Evolutionary conservation across 2,329 filamentous ascomycete genomes (phyloP).

Genomic region (Phoma sp.): DNA sequence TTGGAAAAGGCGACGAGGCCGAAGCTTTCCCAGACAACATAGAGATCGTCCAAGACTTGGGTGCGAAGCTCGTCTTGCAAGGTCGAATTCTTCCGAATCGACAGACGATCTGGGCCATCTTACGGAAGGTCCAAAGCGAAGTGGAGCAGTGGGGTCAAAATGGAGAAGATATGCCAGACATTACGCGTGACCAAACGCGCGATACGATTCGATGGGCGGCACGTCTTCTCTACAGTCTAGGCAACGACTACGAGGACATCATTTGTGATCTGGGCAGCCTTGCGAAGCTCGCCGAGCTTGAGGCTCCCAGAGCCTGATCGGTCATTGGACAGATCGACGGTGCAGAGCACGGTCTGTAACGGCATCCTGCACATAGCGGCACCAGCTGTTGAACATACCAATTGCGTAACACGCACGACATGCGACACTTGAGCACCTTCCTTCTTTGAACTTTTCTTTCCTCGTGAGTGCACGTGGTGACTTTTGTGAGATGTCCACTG

Average conservation of each 20-base stretch:
- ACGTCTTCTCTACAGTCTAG: conserved; percentile 39
- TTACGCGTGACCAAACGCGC: conserved; percentile 29
- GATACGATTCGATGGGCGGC: conserved; percentile 44
- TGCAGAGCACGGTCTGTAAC: conserved; percentile 22
- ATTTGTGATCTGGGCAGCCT: conserved; percentile 41
- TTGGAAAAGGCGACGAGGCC: conserved; percentile 33
- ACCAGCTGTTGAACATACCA: conserved; percentile 18
- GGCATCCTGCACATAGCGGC: conserved; percentile 29
- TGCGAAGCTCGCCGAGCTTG: conserved; percentile 39
- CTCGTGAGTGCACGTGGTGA: conserved; percentile 13
- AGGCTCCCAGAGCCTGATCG: conserved; percentile 29
- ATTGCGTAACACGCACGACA: conserved; percentile 28
- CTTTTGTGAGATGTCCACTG: conserved; percentile 3
- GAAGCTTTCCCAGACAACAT: conserved; percentile 39
- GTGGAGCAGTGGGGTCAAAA: conserved; percentile 27
- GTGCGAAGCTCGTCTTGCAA: conserved; percentile 35
- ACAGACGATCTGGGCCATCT: conserved; percentile 43
- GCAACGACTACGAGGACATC: conserved; percentile 44
- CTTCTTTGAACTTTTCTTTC: conserved; percentile 7
- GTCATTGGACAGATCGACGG: conserved; percentile 19
- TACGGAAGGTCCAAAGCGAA: conserved; percentile 45
- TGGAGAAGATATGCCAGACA: conserved; percentile 20
- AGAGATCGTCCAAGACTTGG: conserved; percentile 37
- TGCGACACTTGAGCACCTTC: conserved; percentile 15
- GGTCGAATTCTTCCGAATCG: conserved; percentile 42